Evolutionary conservation across 257 asterid species (phyloP).

Genomic region (Ballota nigra): DNA sequence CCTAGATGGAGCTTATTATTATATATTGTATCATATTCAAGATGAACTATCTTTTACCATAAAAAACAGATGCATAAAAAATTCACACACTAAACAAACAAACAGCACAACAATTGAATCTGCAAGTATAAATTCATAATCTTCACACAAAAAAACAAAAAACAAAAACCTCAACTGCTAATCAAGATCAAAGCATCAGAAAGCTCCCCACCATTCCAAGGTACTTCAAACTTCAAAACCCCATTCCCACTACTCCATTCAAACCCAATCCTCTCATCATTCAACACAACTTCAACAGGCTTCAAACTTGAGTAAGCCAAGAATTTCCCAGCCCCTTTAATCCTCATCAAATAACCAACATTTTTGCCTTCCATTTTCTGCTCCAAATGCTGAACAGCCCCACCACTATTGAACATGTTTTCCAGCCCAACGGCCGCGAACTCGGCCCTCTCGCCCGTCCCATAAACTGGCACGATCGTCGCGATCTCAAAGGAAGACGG

Average conservation of each 20-base stretch:
- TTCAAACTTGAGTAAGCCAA: constrained; percentile 42
- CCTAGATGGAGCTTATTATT: no score
- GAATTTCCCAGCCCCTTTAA: constrained; percentile 41
- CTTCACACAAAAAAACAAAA: neutral
- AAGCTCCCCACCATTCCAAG: constrained; percentile 34
- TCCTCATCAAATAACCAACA: constrained; percentile 4
- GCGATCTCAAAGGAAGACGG: constrained; percentile 35
- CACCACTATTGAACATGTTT: constrained; percentile 41
- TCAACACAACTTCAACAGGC: constrained; percentile 28
- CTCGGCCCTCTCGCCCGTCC: neutral
- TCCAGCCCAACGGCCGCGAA: constrained; percentile 40
- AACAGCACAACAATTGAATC: neutral
- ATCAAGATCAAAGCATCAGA: constrained; percentile 24
- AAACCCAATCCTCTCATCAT: constrained; percentile 24
- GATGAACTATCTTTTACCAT: no score
- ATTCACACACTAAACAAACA: neutral
- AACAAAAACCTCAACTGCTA: constrained; percentile 1
- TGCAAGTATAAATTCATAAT: neutral
- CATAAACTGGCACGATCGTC: constrained; percentile 27
- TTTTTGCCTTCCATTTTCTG: constrained; percentile 2
- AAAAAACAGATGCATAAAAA: no score
- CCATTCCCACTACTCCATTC: constrained; percentile 35
- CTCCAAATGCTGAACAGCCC: constrained; percentile 29
- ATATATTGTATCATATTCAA: no score
- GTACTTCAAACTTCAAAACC: constrained; percentile 35